Percentiles rank a stretch among this genome's conserved stretches.
Evolutionary conservation across 345 rosid genomes (phyloP).

Genomic region (Citrus cavaleriei): DNA sequence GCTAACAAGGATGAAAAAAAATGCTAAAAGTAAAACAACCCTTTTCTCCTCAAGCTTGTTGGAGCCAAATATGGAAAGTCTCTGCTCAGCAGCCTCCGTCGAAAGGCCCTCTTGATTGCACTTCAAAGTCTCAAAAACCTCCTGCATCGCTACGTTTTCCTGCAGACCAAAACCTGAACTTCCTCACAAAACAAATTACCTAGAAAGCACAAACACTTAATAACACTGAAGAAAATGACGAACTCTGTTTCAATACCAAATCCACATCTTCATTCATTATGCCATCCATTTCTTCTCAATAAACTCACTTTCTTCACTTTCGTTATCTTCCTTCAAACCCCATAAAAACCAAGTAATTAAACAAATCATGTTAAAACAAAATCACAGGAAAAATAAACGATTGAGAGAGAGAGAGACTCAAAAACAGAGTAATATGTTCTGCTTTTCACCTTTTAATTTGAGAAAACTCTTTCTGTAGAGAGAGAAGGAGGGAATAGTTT

Average conservation of each 20-base stretch:
- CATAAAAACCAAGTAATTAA: not conserved
- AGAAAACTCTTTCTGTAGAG: not conserved
- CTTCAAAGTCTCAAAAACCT: slow-evolving; percentile 56
- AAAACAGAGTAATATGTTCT: slow-evolving; percentile 1
- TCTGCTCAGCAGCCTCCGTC: slow-evolving; percentile 50
- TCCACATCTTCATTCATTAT: too few species aligned
- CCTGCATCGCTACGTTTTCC: slow-evolving; percentile 62
- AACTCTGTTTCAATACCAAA: too few species aligned
- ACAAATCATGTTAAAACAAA: not conserved
- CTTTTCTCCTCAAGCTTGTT: slow-evolving; percentile 67
- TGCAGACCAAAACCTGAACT: slow-evolving; percentile 23
- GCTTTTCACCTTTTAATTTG: not conserved
- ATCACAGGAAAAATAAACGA: not conserved
- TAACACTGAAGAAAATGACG: not conserved
- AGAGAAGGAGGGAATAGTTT: too few species aligned
- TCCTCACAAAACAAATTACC: slow-evolving; percentile 11
- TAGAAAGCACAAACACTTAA: not conserved
- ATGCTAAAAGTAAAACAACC: slow-evolving; percentile 13
- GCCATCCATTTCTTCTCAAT: too few species aligned
- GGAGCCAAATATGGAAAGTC: slow-evolving; percentile 52
- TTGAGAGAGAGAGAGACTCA: not conserved
- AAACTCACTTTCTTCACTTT: too few species aligned
- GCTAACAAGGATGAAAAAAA: not conserved
- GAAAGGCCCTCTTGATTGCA: slow-evolving; percentile 52
- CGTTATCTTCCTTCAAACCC: too few species aligned